Evolutionary conservation across 2,329 filamentous ascomycete species (phyloP).

Genomic region (Apiospora pterosperma): DNA sequence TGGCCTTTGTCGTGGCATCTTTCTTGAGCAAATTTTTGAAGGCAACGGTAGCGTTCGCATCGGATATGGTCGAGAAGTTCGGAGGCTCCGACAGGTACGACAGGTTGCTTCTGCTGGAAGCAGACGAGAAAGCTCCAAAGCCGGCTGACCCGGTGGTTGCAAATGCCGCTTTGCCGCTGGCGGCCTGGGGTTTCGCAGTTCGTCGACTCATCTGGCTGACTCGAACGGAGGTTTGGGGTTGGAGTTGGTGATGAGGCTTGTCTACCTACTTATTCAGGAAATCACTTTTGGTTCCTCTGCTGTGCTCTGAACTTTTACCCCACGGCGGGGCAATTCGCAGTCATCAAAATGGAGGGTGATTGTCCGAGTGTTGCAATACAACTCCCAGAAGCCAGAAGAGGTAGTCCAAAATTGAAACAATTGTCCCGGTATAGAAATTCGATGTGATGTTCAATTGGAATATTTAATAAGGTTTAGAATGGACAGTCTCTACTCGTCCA

Average conservation of each 20-base stretch:
- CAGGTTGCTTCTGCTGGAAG: slow-evolving; percentile 47
- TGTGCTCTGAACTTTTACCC: slow-evolving; percentile 14
- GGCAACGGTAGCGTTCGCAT: slow-evolving; percentile 80
- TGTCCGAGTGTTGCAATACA: neutral
- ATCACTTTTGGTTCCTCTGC: neutral
- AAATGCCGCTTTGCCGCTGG: slow-evolving; percentile 23
- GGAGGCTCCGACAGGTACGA: slow-evolving; percentile 87
- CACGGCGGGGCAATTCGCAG: slow-evolving; percentile 16
- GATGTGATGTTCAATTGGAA: neutral
- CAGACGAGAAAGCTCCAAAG: slow-evolving; percentile 40
- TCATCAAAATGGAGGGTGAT: neutral
- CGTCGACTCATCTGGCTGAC: slow-evolving; percentile 25
- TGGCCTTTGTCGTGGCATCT: slow-evolving; percentile 86
- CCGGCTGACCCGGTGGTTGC: slow-evolving; percentile 19
- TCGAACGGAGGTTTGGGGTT: neutral
- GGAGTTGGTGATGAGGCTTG: neutral
- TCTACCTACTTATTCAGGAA: neutral
- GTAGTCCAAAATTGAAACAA: neutral
- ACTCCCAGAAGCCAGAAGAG: neutral
- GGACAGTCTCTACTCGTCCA: neutral
- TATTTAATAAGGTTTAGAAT: neutral
- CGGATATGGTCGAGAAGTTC: slow-evolving; percentile 71
- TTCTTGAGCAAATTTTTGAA: slow-evolving; percentile 93
- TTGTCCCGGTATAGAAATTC: neutral
- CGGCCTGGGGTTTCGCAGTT: slow-evolving; percentile 23